Base-by-base conservation (phyloP, 2,329 filamentous ascomycete genomes). In the Verticillium klebahnii region DNA sequence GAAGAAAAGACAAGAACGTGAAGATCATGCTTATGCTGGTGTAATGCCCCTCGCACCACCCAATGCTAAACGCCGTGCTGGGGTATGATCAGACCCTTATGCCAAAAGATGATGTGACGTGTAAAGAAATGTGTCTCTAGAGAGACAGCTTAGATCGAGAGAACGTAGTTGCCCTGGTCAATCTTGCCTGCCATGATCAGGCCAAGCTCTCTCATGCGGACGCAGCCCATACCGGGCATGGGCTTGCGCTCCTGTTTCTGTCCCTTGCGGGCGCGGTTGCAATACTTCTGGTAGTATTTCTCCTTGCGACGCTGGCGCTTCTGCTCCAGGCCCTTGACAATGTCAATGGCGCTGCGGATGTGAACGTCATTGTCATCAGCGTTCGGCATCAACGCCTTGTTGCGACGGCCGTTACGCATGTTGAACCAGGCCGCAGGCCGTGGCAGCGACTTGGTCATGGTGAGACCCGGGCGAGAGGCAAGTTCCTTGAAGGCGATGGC, bases 221-320 rank as follows among this genome's bases (percentile, higher is more conserved):
- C 91, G 39, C 92, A 92, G 61, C 95, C 95, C 73, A 92, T 90
- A 61, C 95, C 95, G 45, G 91, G 92, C 69, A 88, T 84, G 60
- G 91, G 87, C 69, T 86, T 88, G 68, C 89, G 86, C 68, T 84
- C 83, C 3, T 79, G 77, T 25, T 84, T 80, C 68, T 85, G 82
- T 14, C 85, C 84, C 71, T 92, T 93, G 66, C 88, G 87, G 62
- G 89, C 89, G 69, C 92, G 91, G 72, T 92, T 89, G 78, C 91
- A 96, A 72, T 94, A 90, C 74, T 96, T 95, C 70, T 93, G 89
- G 73, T 91, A 89, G 70, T 93, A 90, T 76, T 97, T 97, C 76
- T 98, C 93, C 78, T 90, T 93, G 68, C 95, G 90, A 66, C 95
- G 89, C 78, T 95, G 91, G 31, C 93, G 89, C 80, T 97, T 98